Conservation (phyloP, 2,329 filamentous ascomycete species). For the Apiospora phragmitis region DNA sequence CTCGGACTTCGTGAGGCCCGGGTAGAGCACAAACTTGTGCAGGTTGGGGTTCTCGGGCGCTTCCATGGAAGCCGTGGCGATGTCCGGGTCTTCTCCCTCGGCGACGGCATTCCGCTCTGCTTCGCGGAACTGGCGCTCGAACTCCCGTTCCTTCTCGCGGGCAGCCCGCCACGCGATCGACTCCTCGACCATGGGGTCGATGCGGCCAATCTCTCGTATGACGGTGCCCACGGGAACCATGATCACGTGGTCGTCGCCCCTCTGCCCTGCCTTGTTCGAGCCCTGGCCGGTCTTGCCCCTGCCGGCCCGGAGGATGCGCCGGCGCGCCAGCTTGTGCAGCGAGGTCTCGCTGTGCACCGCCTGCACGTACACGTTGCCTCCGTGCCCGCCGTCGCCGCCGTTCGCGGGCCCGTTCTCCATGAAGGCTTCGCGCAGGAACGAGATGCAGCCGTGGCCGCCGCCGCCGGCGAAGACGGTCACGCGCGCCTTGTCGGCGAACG, state of each 20-base stretch:
- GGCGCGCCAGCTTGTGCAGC: conserved; percentile 83
- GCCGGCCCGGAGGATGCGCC: conserved; percentile 72
- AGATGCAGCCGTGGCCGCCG: conserved; percentile 91
- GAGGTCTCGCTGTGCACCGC: conserved; percentile 89
- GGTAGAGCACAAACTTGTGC: conserved; percentile 85
- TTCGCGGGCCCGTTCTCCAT: conserved; percentile 87
- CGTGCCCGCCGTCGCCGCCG: conserved; percentile 89
- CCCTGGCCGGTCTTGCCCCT: conserved; percentile 79
- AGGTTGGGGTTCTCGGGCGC: conserved; percentile 44
- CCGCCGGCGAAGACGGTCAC: conserved; percentile 75
- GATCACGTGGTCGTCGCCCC: conserved; percentile 85
- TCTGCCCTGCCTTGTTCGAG: conserved; percentile 69
- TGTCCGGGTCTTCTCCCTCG: conserved; percentile 42
- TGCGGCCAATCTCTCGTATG: conserved; percentile 75
- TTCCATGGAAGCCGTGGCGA: conserved; percentile 21
- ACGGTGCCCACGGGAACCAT: conserved; percentile 93
- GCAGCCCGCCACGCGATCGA: conserved; percentile 35
- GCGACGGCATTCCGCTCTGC: conserved; percentile 40
- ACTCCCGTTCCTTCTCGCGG: conserved; percentile 38
- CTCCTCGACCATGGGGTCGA: conserved; percentile 76
- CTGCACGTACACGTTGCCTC: conserved; percentile 93
- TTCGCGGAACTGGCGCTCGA: conserved; percentile 26
- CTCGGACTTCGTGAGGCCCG: conserved; percentile 72
- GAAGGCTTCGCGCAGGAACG: conserved; percentile 90
- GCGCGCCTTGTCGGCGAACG: conserved; percentile 84